Conservation (phyloP, 2,329 filamentous ascomycete genomes). For the Coniella lustricola region DNA sequence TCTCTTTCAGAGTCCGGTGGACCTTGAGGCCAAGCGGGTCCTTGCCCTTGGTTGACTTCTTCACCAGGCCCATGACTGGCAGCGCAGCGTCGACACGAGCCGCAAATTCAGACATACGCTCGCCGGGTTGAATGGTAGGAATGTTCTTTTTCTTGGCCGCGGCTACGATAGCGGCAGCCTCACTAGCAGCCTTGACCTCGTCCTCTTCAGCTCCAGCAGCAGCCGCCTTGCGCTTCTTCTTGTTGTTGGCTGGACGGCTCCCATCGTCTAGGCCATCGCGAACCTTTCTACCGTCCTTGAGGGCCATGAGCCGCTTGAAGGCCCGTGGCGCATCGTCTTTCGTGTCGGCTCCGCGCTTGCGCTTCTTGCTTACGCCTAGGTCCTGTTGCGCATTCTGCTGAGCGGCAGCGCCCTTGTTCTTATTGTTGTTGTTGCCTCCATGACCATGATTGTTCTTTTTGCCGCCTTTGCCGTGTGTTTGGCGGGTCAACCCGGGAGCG, state of each 20-base stretch:
- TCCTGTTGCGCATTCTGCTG: conserved; percentile 26
- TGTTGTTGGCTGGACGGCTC: conserved; percentile 11
- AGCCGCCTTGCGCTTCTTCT: conserved; percentile 22
- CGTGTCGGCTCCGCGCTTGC: conserved; percentile 36
- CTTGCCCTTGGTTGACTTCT: conserved; percentile 54
- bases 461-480: conserved; percentile 2
- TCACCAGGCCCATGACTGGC: conserved; percentile 64
- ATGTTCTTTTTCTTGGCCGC: conserved; percentile 27
- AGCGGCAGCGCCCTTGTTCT: conserved; percentile 22
- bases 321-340: conserved; percentile 81
- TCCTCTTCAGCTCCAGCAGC: background rate
- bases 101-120: conserved; percentile 74
- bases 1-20: conserved; percentile 74
- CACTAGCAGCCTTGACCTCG: conserved; percentile 4
- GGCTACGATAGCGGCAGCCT: conserved; percentile 16
- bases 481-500: conserved; percentile 19
- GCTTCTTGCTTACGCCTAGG: conserved; percentile 32
- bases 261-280: conserved; percentile 67
- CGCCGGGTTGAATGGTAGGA: conserved; percentile 73
- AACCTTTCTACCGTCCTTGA: conserved; percentile 53
- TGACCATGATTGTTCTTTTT: conserved; percentile 32
- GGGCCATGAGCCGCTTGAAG: conserved; percentile 79
- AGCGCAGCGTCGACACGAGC: conserved; percentile 78
- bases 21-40: conserved; percentile 60
- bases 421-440: too few relatives aligned